Conservation (phyloP, 352 stramenopile species). For the Phytopythium aichiense region DNA sequence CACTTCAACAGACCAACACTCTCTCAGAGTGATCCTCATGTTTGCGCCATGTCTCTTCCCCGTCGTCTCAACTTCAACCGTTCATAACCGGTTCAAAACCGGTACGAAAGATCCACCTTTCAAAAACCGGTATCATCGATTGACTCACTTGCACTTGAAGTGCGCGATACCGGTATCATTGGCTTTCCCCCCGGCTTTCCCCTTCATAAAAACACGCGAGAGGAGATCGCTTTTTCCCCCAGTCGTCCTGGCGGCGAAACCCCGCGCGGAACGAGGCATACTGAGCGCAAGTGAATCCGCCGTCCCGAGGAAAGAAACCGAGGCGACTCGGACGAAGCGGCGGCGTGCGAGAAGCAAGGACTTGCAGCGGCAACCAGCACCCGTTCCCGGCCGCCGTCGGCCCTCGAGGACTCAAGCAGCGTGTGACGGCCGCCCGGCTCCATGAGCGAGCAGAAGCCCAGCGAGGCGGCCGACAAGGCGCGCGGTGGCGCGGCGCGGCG, state of each 20-base stretch:
- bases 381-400: not conserved
- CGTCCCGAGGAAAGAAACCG: no score
- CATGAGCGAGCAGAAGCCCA: constrained; percentile 25
- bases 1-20: not conserved
- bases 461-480: constrained; percentile 14
- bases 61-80: not conserved
- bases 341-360: no score
- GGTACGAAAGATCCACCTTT: not conserved
- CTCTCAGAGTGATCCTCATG: not conserved
- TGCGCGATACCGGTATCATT: not conserved
- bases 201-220: constrained; percentile 1
- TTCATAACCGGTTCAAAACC: not conserved
- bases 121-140: not conserved
- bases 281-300: not conserved
- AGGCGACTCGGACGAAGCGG: not conserved
- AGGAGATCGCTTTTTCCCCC: not conserved
- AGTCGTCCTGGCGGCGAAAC: not conserved
- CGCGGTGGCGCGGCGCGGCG: constrained; percentile 3
- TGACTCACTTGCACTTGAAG: not conserved
- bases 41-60: not conserved
- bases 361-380: no score
- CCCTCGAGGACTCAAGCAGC: no score
- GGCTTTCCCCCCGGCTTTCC: not conserved
- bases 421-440: not conserved
- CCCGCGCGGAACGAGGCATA: not conserved